phyloP scores from a whole-genome alignment of 345 rosid species.

The Clarkia xantiana region DNA sequence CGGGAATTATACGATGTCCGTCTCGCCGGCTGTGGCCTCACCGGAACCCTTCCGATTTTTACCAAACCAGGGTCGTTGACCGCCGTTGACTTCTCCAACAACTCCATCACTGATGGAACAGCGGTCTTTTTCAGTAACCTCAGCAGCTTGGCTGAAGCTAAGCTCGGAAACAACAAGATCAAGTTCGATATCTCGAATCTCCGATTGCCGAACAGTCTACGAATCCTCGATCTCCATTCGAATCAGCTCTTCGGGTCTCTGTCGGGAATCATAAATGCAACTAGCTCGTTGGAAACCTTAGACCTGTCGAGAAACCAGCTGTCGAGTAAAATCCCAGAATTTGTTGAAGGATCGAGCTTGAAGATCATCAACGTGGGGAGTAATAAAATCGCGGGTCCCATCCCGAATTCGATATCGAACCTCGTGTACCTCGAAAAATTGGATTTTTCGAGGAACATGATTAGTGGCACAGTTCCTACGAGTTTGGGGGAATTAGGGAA shows the following conservation, averaged over 20 bases:
- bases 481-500: slow-evolving; percentile 35
- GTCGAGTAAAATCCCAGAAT: slow-evolving; percentile 58
- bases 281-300: slow-evolving; percentile 51
- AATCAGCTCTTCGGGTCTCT: slow-evolving; percentile 61
- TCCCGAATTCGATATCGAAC: slow-evolving; percentile 70
- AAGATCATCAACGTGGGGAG: slow-evolving; percentile 57
- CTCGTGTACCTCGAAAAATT: slow-evolving; percentile 45
- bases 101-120: slow-evolving; percentile 45
- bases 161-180: slow-evolving; percentile 63
- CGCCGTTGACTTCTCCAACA: slow-evolving; percentile 61
- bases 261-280: slow-evolving; percentile 35
- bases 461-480: slow-evolving; percentile 57
- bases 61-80: slow-evolving; percentile 42
- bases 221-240: slow-evolving; percentile 48
- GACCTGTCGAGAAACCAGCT: slow-evolving; percentile 55
- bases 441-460: slow-evolving; percentile 60
- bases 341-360: slow-evolving; percentile 41
- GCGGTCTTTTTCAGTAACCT: slow-evolving; percentile 40
- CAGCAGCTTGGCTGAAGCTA: slow-evolving; percentile 47
- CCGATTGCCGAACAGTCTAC: slow-evolving; percentile 42
- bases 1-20: slow-evolving; percentile 45
- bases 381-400: slow-evolving; percentile 59
- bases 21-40: slow-evolving; percentile 71
- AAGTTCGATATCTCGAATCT: slow-evolving; percentile 48
- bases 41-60: slow-evolving; percentile 56